These are phyloP conservation scores for Musa beccarii DNA, from an alignment of 176 grass and related monocot species.

Conservation along the genomic window DNA sequence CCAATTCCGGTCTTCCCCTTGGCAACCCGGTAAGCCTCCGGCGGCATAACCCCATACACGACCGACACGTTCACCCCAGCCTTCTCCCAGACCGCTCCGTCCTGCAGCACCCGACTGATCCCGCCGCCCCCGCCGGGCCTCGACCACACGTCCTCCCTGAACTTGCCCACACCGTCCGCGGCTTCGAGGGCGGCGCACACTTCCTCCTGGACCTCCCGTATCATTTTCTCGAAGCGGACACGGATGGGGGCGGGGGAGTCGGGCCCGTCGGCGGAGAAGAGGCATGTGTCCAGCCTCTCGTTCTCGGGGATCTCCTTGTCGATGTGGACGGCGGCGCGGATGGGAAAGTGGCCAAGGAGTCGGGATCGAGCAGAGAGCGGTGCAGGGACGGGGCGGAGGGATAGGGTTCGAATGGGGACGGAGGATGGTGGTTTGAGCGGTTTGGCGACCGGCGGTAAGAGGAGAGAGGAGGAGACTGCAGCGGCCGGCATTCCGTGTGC, in stretches of 20 bases:
- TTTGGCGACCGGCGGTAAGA: too few species aligned
- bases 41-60: conserved; percentile 87
- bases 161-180: conserved; percentile 53
- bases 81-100: conserved; percentile 85
- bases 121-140: conserved; percentile 74
- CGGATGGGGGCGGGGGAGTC: conserved; percentile 47
- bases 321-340: conserved; percentile 62
- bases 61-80: conserved; percentile 93
- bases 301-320: conserved; percentile 94
- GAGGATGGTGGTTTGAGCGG: too few species aligned
- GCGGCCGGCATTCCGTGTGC: too few species aligned
- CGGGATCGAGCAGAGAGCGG: background rate
- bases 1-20: conserved; percentile 47
- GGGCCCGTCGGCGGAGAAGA: conserved; percentile 29
- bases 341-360: conserved; percentile 7
- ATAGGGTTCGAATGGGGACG: background rate
- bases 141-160: conserved; percentile 95
- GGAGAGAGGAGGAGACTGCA: too few species aligned
- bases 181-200: conserved; percentile 78
- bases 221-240: conserved; percentile 91
- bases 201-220: conserved; percentile 71
- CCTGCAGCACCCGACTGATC: conserved; percentile 92
- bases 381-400: background rate
- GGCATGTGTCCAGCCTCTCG: conserved; percentile 75
- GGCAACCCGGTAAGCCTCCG: conserved; percentile 85